Percentiles rank a stretch among this genome's conserved stretches.
Evolutionary conservation across 2,329 filamentous ascomycete species (phyloP).

Genomic region (Trichoderma breve): DNA sequence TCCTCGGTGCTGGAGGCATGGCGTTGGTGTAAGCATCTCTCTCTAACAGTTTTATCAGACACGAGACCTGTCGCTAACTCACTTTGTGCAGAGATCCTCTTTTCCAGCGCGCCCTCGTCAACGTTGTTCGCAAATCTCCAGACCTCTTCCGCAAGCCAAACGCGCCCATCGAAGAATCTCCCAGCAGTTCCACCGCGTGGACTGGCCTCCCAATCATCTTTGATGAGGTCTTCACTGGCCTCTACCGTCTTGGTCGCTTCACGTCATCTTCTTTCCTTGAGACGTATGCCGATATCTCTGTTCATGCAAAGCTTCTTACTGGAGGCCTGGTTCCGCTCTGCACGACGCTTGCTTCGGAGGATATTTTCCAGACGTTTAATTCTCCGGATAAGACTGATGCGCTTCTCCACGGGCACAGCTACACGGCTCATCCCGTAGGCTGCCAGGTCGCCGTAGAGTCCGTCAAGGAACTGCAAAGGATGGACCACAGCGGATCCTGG

Average conservation of each 20-base stretch:
- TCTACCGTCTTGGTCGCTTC: constrained; percentile 76
- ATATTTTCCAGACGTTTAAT: constrained; percentile 69
- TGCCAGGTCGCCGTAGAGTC: constrained; percentile 74
- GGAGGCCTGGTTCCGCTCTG: constrained; percentile 77
- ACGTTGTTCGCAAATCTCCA: constrained; percentile 60
- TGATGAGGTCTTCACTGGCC: constrained; percentile 84
- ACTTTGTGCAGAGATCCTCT: constrained; percentile 62
- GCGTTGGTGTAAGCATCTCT: constrained; percentile 61
- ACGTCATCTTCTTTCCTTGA: constrained; percentile 68
- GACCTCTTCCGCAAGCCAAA: constrained; percentile 48
- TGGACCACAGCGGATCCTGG: constrained; percentile 60
- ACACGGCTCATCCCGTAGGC: constrained; percentile 79
- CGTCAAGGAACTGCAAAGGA: constrained; percentile 55
- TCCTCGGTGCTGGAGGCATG: constrained; percentile 84
- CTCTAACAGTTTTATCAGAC: neutral
- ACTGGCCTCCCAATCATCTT: constrained; percentile 74
- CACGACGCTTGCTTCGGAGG: constrained; percentile 70
- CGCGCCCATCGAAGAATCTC: constrained; percentile 11
- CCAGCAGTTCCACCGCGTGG: constrained; percentile 49
- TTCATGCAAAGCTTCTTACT: constrained; percentile 81
- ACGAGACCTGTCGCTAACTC: constrained; percentile 19
- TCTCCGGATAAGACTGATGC: constrained; percentile 75
- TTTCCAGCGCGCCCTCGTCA: constrained; percentile 71
- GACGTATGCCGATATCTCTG: constrained; percentile 69
- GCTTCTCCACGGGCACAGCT: constrained; percentile 79